Evolutionary conservation across 768 basidiomycete species (phyloP), one percentile per base, ranked within the genome.

Genomic region (Pleurotus platypus): DNA sequence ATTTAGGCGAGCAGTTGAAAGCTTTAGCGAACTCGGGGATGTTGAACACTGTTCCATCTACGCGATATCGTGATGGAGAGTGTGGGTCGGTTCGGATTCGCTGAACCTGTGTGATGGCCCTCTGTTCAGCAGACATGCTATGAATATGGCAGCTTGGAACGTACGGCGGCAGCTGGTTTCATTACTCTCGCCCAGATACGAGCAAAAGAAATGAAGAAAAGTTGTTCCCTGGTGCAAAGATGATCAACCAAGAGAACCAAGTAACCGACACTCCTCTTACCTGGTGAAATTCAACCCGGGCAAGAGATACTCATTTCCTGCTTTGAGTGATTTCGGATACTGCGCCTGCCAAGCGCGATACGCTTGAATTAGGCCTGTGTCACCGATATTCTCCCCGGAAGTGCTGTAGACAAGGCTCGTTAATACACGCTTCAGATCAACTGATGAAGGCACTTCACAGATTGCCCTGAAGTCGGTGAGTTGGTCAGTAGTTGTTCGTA

Each of bases 201-300:
- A 12, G 84, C 94, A 65, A 91, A 95, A 1, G 92, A 83, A 56
- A 98, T 84, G 77, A 97, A 98, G 75, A 98, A 98, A 26, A 98
- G 72, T 75, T 98, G 95, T 40, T 97, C 95, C 58, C 89, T 90
- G 64, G 42, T 58, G n/a, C 20, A 16, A n/a, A 9, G 11, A 35
- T 6, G 18, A 16, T 39, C 40, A 26, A 35, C 9, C 57, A 55
- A 57, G 58, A 63, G 4, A 40, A 49, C 15, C 49, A 22, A 40
- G 20, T 18, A 8, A 26, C 13, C 27, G 40, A 24, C 9, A 13
- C 8, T 6, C 26, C 13, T 57, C 76, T 48, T 51, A 85, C 90
- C 87, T 81, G 1, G 89, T 89, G 64, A 79, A 90, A 49, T 81
- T 74, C 58, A 98, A 70, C 15, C 94, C 94, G 9, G 94, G 94